Evolutionary conservation across 2,329 filamentous ascomycete genomes (phyloP).

Genomic region (Trichoderma harzianum): DNA sequence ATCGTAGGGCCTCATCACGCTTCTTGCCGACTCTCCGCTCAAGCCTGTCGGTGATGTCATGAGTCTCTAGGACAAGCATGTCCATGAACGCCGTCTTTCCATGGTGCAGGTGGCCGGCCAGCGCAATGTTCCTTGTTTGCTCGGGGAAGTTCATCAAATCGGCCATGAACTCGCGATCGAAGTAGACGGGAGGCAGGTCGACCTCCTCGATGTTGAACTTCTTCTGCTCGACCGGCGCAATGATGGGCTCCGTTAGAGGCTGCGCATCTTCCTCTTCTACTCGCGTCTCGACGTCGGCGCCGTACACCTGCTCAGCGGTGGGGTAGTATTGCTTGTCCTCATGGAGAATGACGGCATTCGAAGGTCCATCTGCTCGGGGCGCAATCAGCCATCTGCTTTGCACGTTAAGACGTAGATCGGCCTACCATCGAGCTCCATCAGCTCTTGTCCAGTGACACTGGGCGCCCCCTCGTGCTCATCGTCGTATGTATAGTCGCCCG

Average conservation of each 20-base stretch:
- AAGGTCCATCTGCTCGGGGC: slow-evolving; percentile 63
- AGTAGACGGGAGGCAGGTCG: slow-evolving; percentile 83
- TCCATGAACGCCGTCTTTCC: slow-evolving; percentile 98
- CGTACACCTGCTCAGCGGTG: slow-evolving; percentile 94
- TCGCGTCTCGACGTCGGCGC: slow-evolving; percentile 87
- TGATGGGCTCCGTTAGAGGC: slow-evolving; percentile 85
- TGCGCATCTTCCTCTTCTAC: slow-evolving; percentile 98
- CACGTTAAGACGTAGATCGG: background rate
- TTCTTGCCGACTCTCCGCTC: slow-evolving; percentile 78
- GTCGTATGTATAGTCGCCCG: slow-evolving; percentile 77
- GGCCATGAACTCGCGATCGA: slow-evolving; percentile 87
- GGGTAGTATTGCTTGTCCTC: slow-evolving; percentile 99
- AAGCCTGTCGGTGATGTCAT: slow-evolving; percentile 75
- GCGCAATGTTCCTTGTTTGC: slow-evolving; percentile 86
- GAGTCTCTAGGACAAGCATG: slow-evolving; percentile 94
- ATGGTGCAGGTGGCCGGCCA: slow-evolving; percentile 92
- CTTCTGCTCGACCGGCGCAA: slow-evolving; percentile 88
- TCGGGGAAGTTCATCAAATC: slow-evolving; percentile 96
- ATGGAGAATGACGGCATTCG: slow-evolving; percentile 95
- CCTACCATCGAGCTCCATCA: slow-evolving; percentile 89
- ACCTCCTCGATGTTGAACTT: slow-evolving; percentile 94
- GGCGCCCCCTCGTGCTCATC: slow-evolving; percentile 65
- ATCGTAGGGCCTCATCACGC: slow-evolving; percentile 84
- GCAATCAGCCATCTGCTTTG: background rate
- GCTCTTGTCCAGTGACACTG: slow-evolving; percentile 67